phyloP scores from a whole-genome alignment of 2,329 filamentous ascomycete species.

The Neofusicoccum laricinum region DNA sequence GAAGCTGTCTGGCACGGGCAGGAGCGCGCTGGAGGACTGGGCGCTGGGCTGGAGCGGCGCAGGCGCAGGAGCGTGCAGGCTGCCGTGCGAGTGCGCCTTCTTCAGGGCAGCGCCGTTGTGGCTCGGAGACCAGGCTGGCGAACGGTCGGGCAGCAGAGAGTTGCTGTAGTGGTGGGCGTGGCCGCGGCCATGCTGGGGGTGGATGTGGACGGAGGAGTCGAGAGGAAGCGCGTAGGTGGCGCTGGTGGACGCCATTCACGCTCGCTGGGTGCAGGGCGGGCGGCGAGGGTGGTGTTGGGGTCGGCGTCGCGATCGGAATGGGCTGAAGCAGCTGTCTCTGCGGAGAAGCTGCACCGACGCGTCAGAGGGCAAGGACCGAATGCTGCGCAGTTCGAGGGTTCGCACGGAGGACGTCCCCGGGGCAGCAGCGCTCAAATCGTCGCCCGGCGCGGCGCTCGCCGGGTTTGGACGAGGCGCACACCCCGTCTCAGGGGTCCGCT shows the following conservation, averaged over 20 bases:
- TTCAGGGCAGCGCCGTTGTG: conserved; percentile 24
- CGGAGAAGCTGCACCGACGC: conserved; percentile 13
- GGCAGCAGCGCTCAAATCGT: neutral
- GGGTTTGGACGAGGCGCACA: neutral
- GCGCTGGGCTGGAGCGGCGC: neutral
- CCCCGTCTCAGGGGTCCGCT: conserved; percentile 1
- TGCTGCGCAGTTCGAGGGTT: conserved; percentile 3
- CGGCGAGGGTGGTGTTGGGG: neutral
- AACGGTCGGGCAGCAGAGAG: conserved; percentile 26
- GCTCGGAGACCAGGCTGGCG: conserved; percentile 22
- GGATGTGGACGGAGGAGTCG: conserved; percentile 13
- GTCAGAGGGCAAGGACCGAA: conserved; percentile 5
- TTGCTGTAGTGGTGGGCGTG: conserved; percentile 37
- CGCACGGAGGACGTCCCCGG: neutral
- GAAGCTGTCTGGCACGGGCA: neutral
- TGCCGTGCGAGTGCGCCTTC: conserved; percentile 20
- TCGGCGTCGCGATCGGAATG: neutral
- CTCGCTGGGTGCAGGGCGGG: neutral
- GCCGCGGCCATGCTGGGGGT: conserved; percentile 37
- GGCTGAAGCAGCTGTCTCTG: conserved; percentile 9
- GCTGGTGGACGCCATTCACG: conserved; percentile 12
- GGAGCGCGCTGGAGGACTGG: neutral
- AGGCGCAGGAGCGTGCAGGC: conserved; percentile 22
- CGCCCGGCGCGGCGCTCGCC: neutral
- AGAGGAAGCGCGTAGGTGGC: conserved; percentile 10